Evolutionary conservation across 805 yeast species (phyloP).

Genomic region (Hanseniaspora lachancei): DNA sequence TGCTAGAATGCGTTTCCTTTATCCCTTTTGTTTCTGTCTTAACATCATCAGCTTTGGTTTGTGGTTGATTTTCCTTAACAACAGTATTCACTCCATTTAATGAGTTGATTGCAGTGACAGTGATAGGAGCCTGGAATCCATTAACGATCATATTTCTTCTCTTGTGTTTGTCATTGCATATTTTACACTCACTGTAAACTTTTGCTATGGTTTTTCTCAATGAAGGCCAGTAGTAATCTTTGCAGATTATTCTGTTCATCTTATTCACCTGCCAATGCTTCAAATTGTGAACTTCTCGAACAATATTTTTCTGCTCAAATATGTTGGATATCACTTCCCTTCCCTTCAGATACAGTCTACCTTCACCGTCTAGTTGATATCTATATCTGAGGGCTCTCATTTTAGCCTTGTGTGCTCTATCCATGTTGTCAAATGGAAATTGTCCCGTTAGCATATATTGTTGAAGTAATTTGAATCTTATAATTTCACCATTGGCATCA

Average conservation of each 20-base stretch:
- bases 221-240: slow-evolving; percentile 79
- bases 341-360: slow-evolving; percentile 61
- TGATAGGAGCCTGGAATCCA: slow-evolving; percentile 10
- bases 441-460: slow-evolving; percentile 69
- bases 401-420: slow-evolving; percentile 77
- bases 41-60: background rate
- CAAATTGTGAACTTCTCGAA: slow-evolving; percentile 51
- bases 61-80: background rate
- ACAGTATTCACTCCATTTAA: background rate
- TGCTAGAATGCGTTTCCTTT: background rate
- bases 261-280: slow-evolving; percentile 83
- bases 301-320: slow-evolving; percentile 58
- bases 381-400: slow-evolving; percentile 38
- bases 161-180: slow-evolving; percentile 39
- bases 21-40: background rate
- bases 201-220: slow-evolving; percentile 76
- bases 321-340: slow-evolving; percentile 75
- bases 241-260: slow-evolving; percentile 64
- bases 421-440: slow-evolving; percentile 65
- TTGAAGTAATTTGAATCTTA: slow-evolving; percentile 62
- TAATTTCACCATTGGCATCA: slow-evolving; percentile 19
- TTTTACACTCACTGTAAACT: slow-evolving; percentile 61
- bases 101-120: background rate
- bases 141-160: slow-evolving; percentile 23
- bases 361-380: slow-evolving; percentile 35